These are phyloP conservation scores for Globisporangium sylvaticum DNA, from an alignment of 352 stramenopile genomes.

Conservation along the genomic window DNA sequence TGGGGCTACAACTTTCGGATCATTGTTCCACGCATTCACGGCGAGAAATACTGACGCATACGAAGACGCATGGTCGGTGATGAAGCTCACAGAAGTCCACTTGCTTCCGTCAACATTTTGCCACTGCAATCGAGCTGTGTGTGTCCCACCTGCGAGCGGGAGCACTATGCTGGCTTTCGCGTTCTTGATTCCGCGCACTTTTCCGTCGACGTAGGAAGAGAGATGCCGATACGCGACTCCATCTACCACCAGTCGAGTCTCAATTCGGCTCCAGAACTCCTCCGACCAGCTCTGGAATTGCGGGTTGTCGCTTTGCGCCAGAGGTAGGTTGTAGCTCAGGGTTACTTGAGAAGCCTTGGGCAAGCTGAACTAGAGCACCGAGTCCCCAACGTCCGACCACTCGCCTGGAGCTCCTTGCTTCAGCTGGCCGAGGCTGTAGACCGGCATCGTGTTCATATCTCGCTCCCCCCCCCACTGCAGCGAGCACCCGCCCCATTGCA, in stretches of 20 bases:
- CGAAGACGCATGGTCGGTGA: conserved; percentile 59
- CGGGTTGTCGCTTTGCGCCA: conserved; percentile 70
- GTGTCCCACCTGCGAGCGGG: conserved; percentile 43
- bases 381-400: conserved; percentile 79
- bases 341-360: conserved; percentile 48
- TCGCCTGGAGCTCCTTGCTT: conserved; percentile 24
- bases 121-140: conserved; percentile 69
- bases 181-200: conserved; percentile 69
- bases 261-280: conserved; percentile 47
- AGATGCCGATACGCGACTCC: conserved; percentile 64
- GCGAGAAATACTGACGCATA: conserved; percentile 69
- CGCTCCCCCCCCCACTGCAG: conserved; percentile 50
- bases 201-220: conserved; percentile 63
- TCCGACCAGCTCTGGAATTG: conserved; percentile 49
- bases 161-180: conserved; percentile 65
- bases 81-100: conserved; percentile 66
- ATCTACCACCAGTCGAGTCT: conserved; percentile 63
- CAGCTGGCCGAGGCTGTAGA: conserved; percentile 54
- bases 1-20: conserved; percentile 45
- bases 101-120: conserved; percentile 67
- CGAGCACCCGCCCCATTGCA: conserved; percentile 58
- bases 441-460: conserved; percentile 38
- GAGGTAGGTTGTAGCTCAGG: conserved; percentile 70
- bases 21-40: conserved; percentile 69
- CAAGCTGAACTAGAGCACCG: conserved; percentile 66